A percentile compares a stretch with the other conserved stretches of the same genome.
phyloP scores from a whole-genome alignment of 1,284 basidiomycete species.

The Tilletia setariae region DNA sequence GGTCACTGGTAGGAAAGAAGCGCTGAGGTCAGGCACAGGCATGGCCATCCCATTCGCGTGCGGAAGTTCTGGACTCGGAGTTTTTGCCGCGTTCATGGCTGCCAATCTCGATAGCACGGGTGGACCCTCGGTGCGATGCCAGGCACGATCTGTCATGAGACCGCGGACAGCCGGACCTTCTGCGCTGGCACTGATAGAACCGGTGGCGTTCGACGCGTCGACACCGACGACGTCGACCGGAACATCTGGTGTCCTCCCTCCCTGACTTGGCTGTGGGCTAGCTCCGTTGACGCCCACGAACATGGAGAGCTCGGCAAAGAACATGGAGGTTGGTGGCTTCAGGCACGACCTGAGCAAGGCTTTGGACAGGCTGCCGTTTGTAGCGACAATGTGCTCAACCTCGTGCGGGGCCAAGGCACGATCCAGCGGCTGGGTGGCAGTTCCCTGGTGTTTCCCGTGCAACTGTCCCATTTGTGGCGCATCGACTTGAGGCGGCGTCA shows the following conservation, averaged over 20 bases:
- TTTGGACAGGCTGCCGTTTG: background rate
- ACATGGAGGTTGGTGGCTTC: conserved; percentile 1
- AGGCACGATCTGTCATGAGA: background rate
- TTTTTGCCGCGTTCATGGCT: background rate
- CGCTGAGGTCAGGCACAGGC: no score
- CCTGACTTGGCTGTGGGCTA: background rate
- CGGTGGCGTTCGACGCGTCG: background rate
- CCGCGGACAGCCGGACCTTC: background rate
- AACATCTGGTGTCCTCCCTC: background rate
- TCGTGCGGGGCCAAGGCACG: background rate
- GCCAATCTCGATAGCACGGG: background rate
- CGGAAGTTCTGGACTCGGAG: background rate
- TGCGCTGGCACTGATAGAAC: background rate
- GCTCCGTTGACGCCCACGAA: background rate
- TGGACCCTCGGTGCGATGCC: conserved; percentile 8
- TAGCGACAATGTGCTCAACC: background rate
- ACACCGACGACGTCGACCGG: background rate
- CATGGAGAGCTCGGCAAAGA: conserved; percentile 4
- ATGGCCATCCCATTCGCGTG: no score
- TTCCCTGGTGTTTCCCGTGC: background rate
- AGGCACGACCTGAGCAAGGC: background rate
- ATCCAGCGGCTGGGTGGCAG: background rate
- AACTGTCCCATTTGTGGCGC: background rate
- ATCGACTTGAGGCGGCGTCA: background rate
- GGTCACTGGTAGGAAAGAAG: no score